Evolutionary conservation across 2,329 filamentous ascomycete genomes (phyloP), one percentile per base, ranked within the genome.

Genomic region (Monosporascus sp.): DNA sequence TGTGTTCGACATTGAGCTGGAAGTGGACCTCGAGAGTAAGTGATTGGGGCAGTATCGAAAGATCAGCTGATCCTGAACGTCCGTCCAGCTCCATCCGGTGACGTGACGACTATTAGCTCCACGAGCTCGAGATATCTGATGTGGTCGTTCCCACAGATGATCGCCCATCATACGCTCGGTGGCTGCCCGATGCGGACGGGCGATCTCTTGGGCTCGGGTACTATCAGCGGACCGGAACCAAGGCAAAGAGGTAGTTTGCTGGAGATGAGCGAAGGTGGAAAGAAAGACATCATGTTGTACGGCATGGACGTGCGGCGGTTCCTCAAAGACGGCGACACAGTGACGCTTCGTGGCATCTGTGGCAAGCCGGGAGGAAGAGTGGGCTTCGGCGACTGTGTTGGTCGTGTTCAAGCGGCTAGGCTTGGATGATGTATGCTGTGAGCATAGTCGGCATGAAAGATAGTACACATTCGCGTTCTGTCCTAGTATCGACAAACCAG

Each of bases 121-220:
- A 86, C 78, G 55, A 86, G 78, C 54, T 80, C 84, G 9, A 81
- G 77, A 59, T 80, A 92, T 63, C 75, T 93, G 11, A 76, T 93
- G n/a, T 93, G 85, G 78, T 91, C 87, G 0, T 93, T 92, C 71
- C 81, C 87, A 5, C 89, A 93, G 68, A 91, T 92, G 88, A 75
- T 93, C 41, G 82, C 89, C 1, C 89, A 93, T 67, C 89, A 93
- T 66, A 84, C 86, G 1, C 79, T 89, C 47, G 88, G 86, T 1
- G 89, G 89, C 6, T 94, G 89, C 67, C 83, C 85, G 3, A 78
- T 94, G 76, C 79, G 83, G 47, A 79, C 85, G 0, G 89, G 89
- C 36, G 89, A 94, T 65, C 70, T 94, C 50, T 72, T 94, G 6
- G 89, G 88, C 2, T 89, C 86, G 2, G 89, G 89, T 3, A 94